phyloP scores from a whole-genome alignment of 805 yeast species.

The Myxozyma vanderwaltii region DNA sequence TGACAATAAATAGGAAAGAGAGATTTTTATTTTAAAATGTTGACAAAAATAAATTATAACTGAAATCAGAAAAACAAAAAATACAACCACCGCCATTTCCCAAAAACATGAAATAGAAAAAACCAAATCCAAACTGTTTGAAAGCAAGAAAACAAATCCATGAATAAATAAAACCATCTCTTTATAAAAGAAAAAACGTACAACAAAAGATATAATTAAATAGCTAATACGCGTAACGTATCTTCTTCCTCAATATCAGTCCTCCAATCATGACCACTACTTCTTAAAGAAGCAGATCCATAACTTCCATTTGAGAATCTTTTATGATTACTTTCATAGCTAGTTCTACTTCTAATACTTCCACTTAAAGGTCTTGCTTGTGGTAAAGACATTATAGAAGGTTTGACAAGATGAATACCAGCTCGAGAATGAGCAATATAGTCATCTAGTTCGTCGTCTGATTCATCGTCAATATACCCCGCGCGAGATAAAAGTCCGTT shows the following conservation, averaged over 20 bases:
- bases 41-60: no score
- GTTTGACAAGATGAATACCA: neutral
- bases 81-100: no score
- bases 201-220: neutral
- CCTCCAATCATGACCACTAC: slow-evolving; percentile 21
- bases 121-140: no score
- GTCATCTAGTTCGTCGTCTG: slow-evolving; percentile 11
- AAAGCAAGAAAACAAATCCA: no score
- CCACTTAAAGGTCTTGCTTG: slow-evolving; percentile 4
- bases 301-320: neutral
- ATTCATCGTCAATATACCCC: slow-evolving; percentile 11
- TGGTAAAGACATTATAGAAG: neutral
- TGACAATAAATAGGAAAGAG: no score
- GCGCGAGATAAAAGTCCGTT: slow-evolving; percentile 13
- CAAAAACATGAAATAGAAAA: no score
- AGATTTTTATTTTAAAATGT: no score
- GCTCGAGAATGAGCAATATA: neutral
- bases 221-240: slow-evolving; percentile 3
- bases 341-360: slow-evolving; percentile 6
- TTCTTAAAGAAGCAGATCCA: slow-evolving; percentile 13
- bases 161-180: no score
- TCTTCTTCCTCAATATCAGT: slow-evolving; percentile 13
- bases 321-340: slow-evolving; percentile 4
- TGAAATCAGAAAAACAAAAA: no score
- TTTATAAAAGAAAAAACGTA: no score